phyloP scores from a whole-genome alignment of 1,139 yeast genomes.

The Candida sp. region DNA sequence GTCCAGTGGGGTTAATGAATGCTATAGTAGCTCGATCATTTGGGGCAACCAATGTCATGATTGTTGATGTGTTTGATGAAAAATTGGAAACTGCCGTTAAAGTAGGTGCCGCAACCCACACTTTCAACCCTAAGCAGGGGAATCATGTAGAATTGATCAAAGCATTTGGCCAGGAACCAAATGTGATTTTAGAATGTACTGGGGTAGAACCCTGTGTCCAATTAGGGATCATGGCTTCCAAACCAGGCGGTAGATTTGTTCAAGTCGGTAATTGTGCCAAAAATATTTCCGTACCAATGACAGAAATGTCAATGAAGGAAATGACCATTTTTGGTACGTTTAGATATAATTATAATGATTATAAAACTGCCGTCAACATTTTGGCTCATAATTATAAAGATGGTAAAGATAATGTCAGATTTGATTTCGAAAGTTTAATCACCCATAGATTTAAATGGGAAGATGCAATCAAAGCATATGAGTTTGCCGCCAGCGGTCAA shows the following conservation, averaged over 20 bases:
- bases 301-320: constrained; percentile 62
- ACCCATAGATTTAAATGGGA: constrained; percentile 68
- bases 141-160: constrained; percentile 9
- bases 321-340: constrained; percentile 60
- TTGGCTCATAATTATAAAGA: constrained; percentile 53
- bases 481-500: constrained; percentile 51
- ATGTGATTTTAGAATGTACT: constrained; percentile 61
- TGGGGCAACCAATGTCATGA: constrained; percentile 26
- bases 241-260: constrained; percentile 56
- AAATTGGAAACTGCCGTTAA: constrained; percentile 26
- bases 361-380: constrained; percentile 59
- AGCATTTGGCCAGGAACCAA: constrained; percentile 28
- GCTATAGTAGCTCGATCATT: constrained; percentile 25
- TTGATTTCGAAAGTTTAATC: constrained; percentile 46
- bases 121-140: constrained; percentile 1
- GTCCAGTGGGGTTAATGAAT: constrained; percentile 30
- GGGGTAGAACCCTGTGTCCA: constrained; percentile 68
- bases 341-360: constrained; percentile 68
- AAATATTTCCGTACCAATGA: constrained; percentile 61
- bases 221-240: constrained; percentile 52
- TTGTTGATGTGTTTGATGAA: constrained; percentile 25
- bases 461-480: constrained; percentile 73
- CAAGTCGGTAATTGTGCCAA: constrained; percentile 72
- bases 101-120: constrained; percentile 20
- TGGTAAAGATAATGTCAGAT: constrained; percentile 37